These are phyloP conservation scores for Scleroderma bovista DNA, from an alignment of 768 basidiomycete genomes.

Conservation along the genomic window DNA sequence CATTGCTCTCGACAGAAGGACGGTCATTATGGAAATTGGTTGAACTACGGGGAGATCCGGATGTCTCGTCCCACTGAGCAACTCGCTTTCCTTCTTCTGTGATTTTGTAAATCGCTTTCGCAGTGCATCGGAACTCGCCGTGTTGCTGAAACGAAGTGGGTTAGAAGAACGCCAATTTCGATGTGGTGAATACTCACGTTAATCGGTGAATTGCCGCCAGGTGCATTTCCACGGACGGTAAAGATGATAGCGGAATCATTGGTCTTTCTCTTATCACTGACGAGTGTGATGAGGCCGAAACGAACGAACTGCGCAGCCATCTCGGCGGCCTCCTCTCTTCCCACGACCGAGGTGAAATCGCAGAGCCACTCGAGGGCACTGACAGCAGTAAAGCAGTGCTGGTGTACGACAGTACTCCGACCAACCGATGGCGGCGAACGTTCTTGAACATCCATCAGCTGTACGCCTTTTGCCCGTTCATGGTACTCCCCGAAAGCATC, in stretches of 20 bases:
- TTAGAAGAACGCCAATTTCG: conserved; percentile 19
- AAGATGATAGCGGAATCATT: conserved; percentile 92
- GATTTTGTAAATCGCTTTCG: conserved; percentile 91
- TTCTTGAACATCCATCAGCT: conserved; percentile 67
- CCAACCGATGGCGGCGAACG: conserved; percentile 52
- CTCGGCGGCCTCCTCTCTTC: conserved; percentile 94
- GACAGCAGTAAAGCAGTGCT: conserved; percentile 80
- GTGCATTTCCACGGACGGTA: conserved; percentile 79
- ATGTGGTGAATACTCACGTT: conserved; percentile 36
- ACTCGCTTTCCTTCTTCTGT: conserved; percentile 86
- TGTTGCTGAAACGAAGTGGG: conserved; percentile 53
- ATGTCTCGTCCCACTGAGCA: conserved; percentile 74
- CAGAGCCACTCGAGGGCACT: conserved; percentile 94
- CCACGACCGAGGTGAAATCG: conserved; percentile 94
- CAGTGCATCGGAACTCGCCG: conserved; percentile 94
- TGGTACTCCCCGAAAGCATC: conserved; percentile 72
- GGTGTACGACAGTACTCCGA: conserved; percentile 42
- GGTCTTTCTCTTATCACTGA: conserved; percentile 87
- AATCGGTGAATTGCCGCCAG: conserved; percentile 69
- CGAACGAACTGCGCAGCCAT: conserved; percentile 98
- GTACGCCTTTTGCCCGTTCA: conserved; percentile 71
- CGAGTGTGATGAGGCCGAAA: conserved; percentile 83
- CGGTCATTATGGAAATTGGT: conserved; percentile 56
- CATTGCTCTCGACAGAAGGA: conserved; percentile 47
- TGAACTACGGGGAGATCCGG: conserved; percentile 59